Percentiles rank a stretch among this genome's conserved stretches.
Evolutionary conservation across 257 asterid genomes (phyloP).

Genomic region (Scutellaria minor): DNA sequence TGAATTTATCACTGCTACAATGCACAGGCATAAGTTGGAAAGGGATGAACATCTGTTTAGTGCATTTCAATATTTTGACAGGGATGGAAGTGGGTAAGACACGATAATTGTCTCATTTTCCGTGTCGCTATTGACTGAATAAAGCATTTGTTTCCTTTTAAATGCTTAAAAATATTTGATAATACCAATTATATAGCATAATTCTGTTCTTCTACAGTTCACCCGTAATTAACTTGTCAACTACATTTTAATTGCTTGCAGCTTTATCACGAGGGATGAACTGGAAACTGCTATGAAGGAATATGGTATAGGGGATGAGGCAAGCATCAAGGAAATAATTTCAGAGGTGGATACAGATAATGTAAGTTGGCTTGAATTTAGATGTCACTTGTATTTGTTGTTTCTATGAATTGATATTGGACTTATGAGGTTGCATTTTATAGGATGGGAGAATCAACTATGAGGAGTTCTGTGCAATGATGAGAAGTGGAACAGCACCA

Average conservation of each 20-base stretch:
- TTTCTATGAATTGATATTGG: background rate
- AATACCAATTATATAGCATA: background rate
- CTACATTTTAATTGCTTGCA: constrained; percentile 33
- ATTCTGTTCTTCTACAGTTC: background rate
- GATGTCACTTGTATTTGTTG: background rate
- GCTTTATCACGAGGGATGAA: constrained; percentile 71
- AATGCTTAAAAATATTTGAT: background rate
- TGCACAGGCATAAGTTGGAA: constrained; percentile 94
- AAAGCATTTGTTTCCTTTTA: background rate
- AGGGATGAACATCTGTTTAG: constrained; percentile 80
- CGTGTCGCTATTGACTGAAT: background rate
- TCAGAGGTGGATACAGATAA: constrained; percentile 75
- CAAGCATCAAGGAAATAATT: constrained; percentile 65
- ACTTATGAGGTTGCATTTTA: constrained; percentile 19
- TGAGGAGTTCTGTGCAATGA: constrained; percentile 91
- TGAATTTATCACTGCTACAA: constrained; percentile 91
- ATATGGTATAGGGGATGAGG: constrained; percentile 70
- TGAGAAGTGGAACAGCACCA: constrained; percentile 81
- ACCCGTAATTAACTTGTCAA: constrained; percentile 1
- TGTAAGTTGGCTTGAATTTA: constrained; percentile 45
- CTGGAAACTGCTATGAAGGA: constrained; percentile 76
- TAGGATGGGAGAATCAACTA: constrained; percentile 89
- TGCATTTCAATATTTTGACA: constrained; percentile 86
- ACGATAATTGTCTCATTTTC: constrained; percentile 12
- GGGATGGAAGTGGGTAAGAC: constrained; percentile 89